phyloP scores from a whole-genome alignment of 345 rosid genomes.

The Moringa oleifera region DNA sequence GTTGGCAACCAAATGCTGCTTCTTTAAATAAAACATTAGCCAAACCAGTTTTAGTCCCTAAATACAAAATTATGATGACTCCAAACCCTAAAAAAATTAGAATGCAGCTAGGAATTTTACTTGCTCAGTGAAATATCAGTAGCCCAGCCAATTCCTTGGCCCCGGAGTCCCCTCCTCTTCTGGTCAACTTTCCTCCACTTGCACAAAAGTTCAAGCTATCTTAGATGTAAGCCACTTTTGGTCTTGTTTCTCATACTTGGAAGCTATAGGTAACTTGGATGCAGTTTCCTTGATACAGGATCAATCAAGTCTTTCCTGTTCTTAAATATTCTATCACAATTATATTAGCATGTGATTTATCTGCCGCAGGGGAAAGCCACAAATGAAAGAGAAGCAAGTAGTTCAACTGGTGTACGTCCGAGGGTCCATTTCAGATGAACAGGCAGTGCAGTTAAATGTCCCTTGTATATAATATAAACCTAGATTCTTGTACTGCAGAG shows the following conservation, averaged over 20 bases:
- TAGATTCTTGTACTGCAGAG: background rate
- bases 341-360: background rate
- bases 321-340: background rate
- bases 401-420: slow-evolving; percentile 7
- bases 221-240: background rate
- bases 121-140: no score
- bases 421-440: slow-evolving; percentile 6
- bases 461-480: slow-evolving; percentile 9
- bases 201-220: no score
- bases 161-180: no score
- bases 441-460: background rate
- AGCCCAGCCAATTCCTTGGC: no score
- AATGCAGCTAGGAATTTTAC: no score
- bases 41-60: no score
- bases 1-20: no score
- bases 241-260: background rate
- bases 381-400: slow-evolving; percentile 10
- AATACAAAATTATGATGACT: no score
- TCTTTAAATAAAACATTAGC: no score
- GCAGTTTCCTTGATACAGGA: background rate
- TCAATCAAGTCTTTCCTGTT: background rate
- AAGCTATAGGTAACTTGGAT: background rate
- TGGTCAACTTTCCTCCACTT: no score
- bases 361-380: slow-evolving; percentile 21
- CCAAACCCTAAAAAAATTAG: no score